phyloP scores from a whole-genome alignment of 306 rosid species.

The Inga laurina region DNA sequence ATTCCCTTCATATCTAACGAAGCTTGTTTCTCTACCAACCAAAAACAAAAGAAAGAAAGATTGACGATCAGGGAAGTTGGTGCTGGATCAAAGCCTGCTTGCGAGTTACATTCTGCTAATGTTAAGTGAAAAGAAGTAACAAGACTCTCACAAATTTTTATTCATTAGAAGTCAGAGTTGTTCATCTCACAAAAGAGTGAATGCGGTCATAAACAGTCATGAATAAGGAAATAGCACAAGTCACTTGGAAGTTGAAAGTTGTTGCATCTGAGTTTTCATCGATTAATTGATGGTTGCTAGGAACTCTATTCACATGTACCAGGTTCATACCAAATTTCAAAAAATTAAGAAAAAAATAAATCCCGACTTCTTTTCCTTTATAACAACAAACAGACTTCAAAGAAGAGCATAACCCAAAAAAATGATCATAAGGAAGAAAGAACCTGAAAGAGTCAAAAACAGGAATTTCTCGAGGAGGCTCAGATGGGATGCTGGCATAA shows the following conservation, averaged over 20 bases:
- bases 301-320: background rate
- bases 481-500: slow-evolving; percentile 39
- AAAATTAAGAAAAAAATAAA: background rate
- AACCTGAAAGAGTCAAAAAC: slow-evolving; percentile 64
- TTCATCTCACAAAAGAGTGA: background rate
- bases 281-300: background rate
- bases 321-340: background rate
- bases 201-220: background rate
- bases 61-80: background rate
- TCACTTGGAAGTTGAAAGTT: background rate
- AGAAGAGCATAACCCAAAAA: background rate
- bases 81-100: background rate
- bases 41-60: background rate
- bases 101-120: background rate
- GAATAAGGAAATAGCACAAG: background rate
- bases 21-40: background rate
- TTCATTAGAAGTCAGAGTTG: background rate
- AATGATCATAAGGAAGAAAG: background rate
- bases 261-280: background rate
- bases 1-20: background rate
- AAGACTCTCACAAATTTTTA: background rate
- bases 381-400: background rate
- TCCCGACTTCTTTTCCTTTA: background rate
- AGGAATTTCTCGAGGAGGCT: slow-evolving; percentile 47
- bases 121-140: background rate